Percentiles rank a stretch among this genome's conserved stretches.
Evolutionary conservation across 805 yeast species (phyloP).

Genomic region (Candida ascalaphidarum): DNA sequence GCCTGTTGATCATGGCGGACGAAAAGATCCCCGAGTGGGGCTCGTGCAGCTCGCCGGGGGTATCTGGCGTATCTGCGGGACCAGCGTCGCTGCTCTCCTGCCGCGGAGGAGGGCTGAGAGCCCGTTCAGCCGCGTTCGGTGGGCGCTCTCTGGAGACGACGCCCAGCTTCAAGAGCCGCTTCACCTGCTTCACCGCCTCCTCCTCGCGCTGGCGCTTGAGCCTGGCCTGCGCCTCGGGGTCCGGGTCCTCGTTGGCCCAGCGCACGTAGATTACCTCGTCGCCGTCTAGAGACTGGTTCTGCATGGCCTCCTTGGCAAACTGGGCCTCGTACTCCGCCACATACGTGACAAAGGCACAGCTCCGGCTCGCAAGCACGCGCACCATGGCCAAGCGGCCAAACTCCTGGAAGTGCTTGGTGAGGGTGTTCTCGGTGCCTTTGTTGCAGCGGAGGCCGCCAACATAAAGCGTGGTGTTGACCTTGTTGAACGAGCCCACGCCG

Average conservation of each 20-base stretch:
- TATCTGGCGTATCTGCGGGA: too few relatives aligned
- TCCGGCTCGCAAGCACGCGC: constrained; percentile 49
- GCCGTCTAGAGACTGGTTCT: constrained; percentile 59
- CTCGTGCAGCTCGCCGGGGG: too few relatives aligned
- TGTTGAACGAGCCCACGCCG: constrained; percentile 78
- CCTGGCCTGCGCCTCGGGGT: constrained; percentile 51
- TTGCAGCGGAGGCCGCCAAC: constrained; percentile 51
- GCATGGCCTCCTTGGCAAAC: constrained; percentile 94
- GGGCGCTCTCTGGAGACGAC: too few relatives aligned
- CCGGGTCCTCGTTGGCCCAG: constrained; percentile 91
- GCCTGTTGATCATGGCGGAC: neutral
- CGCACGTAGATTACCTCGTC: constrained; percentile 61
- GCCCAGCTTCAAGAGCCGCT: constrained; percentile 26
- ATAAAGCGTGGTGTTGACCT: constrained; percentile 65
- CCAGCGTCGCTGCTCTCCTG: too few relatives aligned
- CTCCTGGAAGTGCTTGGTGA: constrained; percentile 46
- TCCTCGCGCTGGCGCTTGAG: constrained; percentile 43
- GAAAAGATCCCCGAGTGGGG: neutral
- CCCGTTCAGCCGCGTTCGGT: too few relatives aligned
- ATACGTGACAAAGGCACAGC: constrained; percentile 74
- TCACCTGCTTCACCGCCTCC: constrained; percentile 46
- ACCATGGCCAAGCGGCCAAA: constrained; percentile 72
- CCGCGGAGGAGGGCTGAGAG: too few relatives aligned
- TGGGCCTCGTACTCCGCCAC: constrained; percentile 70
- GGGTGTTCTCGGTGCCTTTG: constrained; percentile 24